Base-by-base conservation (phyloP, 2,329 filamentous ascomycete species). In the Aspergillus neoniger region DNA sequence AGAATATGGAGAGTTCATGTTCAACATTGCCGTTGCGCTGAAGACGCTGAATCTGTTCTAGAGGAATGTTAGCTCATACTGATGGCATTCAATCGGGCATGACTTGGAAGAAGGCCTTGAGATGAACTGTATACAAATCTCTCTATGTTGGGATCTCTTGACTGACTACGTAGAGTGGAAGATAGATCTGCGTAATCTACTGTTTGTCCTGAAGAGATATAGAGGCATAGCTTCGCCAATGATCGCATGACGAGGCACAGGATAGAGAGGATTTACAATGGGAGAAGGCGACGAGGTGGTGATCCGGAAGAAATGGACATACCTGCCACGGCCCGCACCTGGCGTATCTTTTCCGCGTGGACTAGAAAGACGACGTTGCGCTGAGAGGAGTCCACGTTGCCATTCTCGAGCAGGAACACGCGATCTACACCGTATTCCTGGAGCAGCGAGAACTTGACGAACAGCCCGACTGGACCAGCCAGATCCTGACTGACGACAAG, bases 361-460 rank as follows among this genome's bases (percentile, higher is more conserved):
- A 92, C 91, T 68, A 99, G 86, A 79, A 98, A 99, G 67, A 99
- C 86, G 64, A 99, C 87, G 82, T 97, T 99, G 72, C 91, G 88
- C 80, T 98, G 95, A 72, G 90, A 96, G 17, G 92, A 91, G 77
- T 98, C 94, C 76, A 92, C 89, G 78, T 99, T 98, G 72, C 90
- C 87, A 78, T 97, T 98, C 77, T 99, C 95, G 50, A 99, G 83
- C 72, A 97, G 90, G 82, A 98, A 99, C 67, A 97, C 91, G 77
- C 96, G 96, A 77, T 98, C 93, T 68, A 99, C 93, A 30, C 96
- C 96, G 80, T 98, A 97, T 72, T 99, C 95, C 74, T 98, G 92
- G 15, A 97, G 85, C 9, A 91, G 94, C 21, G 94, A 94, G 72
- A 97, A 96, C 76, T 97, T 97, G 79, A 96, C 92, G 67, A 99